phyloP scores from a whole-genome alignment of 805 yeast genomes.

The Saccharomycopsis guyanensis region DNA sequence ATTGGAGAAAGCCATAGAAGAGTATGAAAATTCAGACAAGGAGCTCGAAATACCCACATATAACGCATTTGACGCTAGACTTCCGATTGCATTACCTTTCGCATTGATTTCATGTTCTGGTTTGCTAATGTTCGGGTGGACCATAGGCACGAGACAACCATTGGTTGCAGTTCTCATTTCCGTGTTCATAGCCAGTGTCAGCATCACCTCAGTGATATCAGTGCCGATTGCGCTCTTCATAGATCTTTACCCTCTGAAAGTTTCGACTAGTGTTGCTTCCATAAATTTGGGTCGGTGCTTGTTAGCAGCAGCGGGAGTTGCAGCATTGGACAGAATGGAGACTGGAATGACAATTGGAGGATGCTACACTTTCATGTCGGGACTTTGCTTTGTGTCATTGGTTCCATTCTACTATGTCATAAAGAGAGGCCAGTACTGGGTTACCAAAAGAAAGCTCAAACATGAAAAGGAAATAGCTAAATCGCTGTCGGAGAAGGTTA shows the following conservation, averaged over 20 bases:
- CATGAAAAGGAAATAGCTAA: too few species aligned
- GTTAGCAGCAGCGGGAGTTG: slow-evolving; percentile 63
- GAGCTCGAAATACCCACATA: slow-evolving; percentile 30
- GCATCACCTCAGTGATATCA: slow-evolving; percentile 1
- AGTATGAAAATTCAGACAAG: slow-evolving; percentile 16
- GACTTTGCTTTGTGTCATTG: slow-evolving; percentile 28
- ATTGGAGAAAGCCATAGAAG: slow-evolving; percentile 6
- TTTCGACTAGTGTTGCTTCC: slow-evolving; percentile 68
- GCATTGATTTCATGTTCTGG: slow-evolving; percentile 33
- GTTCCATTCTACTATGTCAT: background rate
- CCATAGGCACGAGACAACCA: slow-evolving; percentile 40
- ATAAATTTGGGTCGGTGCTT: slow-evolving; percentile 66
- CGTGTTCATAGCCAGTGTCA: slow-evolving; percentile 37
- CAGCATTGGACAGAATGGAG: slow-evolving; percentile 55
- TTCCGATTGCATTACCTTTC: slow-evolving; percentile 33
- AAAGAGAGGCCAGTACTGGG: background rate
- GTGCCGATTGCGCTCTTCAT: slow-evolving; percentile 5
- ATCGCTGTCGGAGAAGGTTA: background rate
- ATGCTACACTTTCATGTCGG: slow-evolving; percentile 62
- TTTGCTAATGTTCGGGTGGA: slow-evolving; percentile 64
- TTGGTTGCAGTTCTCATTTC: slow-evolving; percentile 51
- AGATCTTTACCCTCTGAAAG: slow-evolving; percentile 39
- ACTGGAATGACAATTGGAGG: slow-evolving; percentile 58
- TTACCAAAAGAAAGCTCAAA: background rate
- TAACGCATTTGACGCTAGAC: slow-evolving; percentile 36